Percentiles rank a stretch among this genome's conserved stretches.
These are phyloP conservation scores for Yamagishiella unicocca DNA, from an alignment of 139 green algal species.

Conservation along the genomic window DNA sequence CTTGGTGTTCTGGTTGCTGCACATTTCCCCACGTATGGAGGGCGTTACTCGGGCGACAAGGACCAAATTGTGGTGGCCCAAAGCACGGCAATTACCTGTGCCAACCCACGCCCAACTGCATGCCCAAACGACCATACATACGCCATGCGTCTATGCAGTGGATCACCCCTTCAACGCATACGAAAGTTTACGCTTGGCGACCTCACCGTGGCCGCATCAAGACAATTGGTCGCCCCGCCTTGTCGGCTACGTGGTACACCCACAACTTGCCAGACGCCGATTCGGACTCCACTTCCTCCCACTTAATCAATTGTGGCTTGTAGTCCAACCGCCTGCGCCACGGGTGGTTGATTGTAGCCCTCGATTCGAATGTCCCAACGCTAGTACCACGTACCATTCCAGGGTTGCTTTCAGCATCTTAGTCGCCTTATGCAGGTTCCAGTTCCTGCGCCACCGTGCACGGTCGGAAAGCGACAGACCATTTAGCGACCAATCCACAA, in stretches of 20 bases:
- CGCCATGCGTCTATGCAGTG: too few relatives aligned
- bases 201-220: conserved; percentile 82
- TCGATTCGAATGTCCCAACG: neutral
- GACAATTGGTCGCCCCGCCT: conserved; percentile 77
- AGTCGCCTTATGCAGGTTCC: conserved; percentile 75
- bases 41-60: too few relatives aligned
- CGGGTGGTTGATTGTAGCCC: neutral
- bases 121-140: too few relatives aligned
- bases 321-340: conserved; percentile 75
- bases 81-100: too few relatives aligned
- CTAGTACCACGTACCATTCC: conserved; percentile 70
- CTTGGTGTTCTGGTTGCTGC: conserved; percentile 75
- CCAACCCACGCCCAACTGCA: too few relatives aligned
- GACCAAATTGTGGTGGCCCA: too few relatives aligned
- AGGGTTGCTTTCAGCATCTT: conserved; percentile 80
- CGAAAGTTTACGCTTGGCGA: too few relatives aligned
- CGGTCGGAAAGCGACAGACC: neutral
- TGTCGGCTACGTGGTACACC: conserved; percentile 70
- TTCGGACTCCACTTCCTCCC: conserved; percentile 72
- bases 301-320: conserved; percentile 76
- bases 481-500: too few relatives aligned
- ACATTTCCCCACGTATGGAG: too few relatives aligned
- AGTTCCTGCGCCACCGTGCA: conserved; percentile 58
- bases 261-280: conserved; percentile 78
- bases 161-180: too few relatives aligned